Evolutionary conservation across 495 filamentous ascomycete species (phyloP).

Genomic region (Aspergillus incahuasiensis): DNA sequence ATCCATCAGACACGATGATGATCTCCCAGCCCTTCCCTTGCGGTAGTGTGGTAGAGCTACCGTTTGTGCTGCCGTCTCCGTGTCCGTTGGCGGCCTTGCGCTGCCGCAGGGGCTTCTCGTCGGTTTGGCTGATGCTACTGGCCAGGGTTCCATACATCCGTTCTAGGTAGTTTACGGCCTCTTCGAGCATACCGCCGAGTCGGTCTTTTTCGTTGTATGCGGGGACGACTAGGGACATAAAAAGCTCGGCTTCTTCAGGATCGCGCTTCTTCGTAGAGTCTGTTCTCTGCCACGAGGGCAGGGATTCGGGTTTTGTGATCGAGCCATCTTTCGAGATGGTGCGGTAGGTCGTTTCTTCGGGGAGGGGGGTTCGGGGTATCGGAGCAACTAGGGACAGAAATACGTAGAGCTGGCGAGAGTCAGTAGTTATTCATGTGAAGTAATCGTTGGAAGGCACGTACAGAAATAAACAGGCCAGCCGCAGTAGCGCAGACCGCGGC

Average conservation of each 20-base stretch:
- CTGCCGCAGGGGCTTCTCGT: slow-evolving; percentile 26
- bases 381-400: slow-evolving; percentile 72
- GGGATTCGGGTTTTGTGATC: slow-evolving; percentile 50
- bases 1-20: slow-evolving; percentile 91
- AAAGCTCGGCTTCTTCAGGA: slow-evolving; percentile 51
- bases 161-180: slow-evolving; percentile 84
- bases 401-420: slow-evolving; percentile 57
- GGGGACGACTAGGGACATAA: slow-evolving; percentile 86
- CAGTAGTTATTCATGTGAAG: slow-evolving; percentile 1
- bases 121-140: slow-evolving; percentile 11
- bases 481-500: slow-evolving; percentile 24
- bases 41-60: slow-evolving; percentile 14
- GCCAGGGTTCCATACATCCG: slow-evolving; percentile 58
- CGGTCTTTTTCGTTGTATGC: slow-evolving; percentile 92
- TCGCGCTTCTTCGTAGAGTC: slow-evolving; percentile 40
- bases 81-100: slow-evolving; percentile 29
- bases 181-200: slow-evolving; percentile 76
- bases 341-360: slow-evolving; percentile 83
- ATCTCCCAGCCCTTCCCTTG: slow-evolving; percentile 76
- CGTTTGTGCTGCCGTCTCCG: slow-evolving; percentile 21
- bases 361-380: slow-evolving; percentile 64
- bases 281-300: slow-evolving; percentile 85
- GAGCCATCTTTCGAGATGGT: slow-evolving; percentile 64
- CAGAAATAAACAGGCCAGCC: slow-evolving; percentile 35
- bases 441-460: slow-evolving; percentile 19